Percentiles rank a stretch among this genome's conserved stretches.
Conservation (phyloP, 352 stramenopile species). For the Phytophthora fragariaefolia region DNA sequence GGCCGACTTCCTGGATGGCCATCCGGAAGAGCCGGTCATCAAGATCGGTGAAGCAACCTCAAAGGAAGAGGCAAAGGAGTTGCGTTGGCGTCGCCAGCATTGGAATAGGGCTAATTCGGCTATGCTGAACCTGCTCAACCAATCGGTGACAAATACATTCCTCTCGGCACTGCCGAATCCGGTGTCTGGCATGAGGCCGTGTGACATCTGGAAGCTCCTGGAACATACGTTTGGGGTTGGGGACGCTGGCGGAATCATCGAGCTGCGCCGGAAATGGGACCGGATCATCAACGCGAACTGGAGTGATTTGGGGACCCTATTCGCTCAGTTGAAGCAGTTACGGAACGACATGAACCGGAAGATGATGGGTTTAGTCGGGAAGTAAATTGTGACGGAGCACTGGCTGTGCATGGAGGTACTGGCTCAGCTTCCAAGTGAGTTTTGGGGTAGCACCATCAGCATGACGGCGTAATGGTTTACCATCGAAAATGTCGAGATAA, state of each 20-base stretch:
- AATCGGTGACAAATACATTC: neutral
- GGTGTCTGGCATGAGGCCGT: neutral
- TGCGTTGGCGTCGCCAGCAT: neutral
- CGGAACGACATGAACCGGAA: neutral
- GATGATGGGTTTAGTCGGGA: neutral
- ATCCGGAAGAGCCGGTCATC: neutral
- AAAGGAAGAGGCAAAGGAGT: neutral
- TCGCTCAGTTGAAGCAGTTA: neutral
- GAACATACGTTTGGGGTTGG: neutral
- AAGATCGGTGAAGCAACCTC: neutral
- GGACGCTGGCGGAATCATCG: neutral
- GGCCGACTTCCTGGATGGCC: neutral
- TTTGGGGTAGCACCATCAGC: neutral
- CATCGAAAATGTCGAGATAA: neutral
- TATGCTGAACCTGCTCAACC: neutral
- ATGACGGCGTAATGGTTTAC: neutral
- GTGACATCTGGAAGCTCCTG: neutral
- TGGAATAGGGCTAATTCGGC: neutral
- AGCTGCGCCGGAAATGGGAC: neutral
- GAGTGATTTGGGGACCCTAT: neutral
- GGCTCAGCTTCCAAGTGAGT: neutral
- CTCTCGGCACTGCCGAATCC: neutral
- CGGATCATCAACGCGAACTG: neutral
- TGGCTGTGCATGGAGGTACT: neutral
- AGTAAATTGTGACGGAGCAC: neutral